Percentiles rank a stretch among this genome's conserved stretches.
Conservation (phyloP, 164 flowering plant species). For the Brasenia schreberi region DNA sequence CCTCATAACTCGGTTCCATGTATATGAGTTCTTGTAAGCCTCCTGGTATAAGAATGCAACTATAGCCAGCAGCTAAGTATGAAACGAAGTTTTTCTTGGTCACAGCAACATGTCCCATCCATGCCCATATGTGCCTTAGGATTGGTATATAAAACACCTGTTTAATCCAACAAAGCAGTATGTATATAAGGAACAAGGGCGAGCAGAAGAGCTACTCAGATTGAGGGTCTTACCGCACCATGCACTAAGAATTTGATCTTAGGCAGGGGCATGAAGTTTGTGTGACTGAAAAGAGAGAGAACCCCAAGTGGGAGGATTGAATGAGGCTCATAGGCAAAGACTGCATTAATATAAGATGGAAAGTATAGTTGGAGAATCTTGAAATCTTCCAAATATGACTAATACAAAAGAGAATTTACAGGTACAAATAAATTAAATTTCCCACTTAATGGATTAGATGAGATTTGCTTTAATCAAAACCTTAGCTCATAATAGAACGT, state of each 20-base stretch:
- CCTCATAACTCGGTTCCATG: constrained; percentile 81
- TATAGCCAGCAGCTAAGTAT: constrained; percentile 65
- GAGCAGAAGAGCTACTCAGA: neutral
- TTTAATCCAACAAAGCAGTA: constrained; percentile 1
- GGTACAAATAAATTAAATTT: no score
- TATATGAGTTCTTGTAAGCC: constrained; percentile 72
- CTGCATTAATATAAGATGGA: constrained; percentile 24
- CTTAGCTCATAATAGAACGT: no score
- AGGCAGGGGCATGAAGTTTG: constrained; percentile 73
- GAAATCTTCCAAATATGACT: no score
- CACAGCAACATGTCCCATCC: constrained; percentile 77
- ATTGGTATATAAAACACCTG: constrained; percentile 89
- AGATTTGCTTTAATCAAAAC: no score
- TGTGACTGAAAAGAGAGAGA: constrained; percentile 55
- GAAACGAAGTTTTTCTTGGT: constrained; percentile 60
- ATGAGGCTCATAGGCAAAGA: constrained; percentile 92
- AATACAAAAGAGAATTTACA: no score
- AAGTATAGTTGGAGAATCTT: no score
- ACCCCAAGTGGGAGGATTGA: constrained; percentile 88
- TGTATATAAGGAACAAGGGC: neutral
- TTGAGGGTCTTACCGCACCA: constrained; percentile 48
- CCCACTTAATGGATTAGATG: no score
- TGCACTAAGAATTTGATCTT: constrained; percentile 86
- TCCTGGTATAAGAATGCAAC: constrained; percentile 88
- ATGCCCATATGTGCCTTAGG: constrained; percentile 90